phyloP scores from a whole-genome alignment of 805 yeast genomes.

The Lipomyces oligophaga region DNA sequence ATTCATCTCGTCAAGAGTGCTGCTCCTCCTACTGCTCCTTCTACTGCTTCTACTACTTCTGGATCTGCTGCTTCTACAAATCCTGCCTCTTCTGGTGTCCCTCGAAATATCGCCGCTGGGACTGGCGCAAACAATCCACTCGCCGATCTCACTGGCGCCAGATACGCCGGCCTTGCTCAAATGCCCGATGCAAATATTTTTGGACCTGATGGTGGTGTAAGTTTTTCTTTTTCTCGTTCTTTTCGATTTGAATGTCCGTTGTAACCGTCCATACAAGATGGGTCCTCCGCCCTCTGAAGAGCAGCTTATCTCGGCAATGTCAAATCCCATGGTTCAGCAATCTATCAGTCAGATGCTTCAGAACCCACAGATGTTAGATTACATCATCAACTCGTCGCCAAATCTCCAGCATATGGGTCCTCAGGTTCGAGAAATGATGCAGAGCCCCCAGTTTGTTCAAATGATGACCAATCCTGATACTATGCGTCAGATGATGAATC shows the following conservation, averaged over 20 bases:
- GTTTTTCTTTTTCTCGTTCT: background rate
- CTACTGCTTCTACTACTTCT: slow-evolving; percentile 35
- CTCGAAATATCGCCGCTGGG: slow-evolving; percentile 83
- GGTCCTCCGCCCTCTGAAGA: slow-evolving; percentile 71
- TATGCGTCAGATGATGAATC: slow-evolving; percentile 75
- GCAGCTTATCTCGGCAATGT: slow-evolving; percentile 70
- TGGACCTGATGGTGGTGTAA: slow-evolving; percentile 85
- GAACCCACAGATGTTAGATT: slow-evolving; percentile 86
- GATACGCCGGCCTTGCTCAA: slow-evolving; percentile 89
- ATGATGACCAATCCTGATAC: slow-evolving; percentile 79
- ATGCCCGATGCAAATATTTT: slow-evolving; percentile 84
- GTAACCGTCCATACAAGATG: slow-evolving; percentile 41
- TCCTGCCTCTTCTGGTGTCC: slow-evolving; percentile 44
- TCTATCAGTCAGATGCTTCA: slow-evolving; percentile 75
- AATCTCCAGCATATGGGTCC: slow-evolving; percentile 81
- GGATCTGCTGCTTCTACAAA: slow-evolving; percentile 30
- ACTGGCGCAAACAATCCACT: slow-evolving; percentile 84
- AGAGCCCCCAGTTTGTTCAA: slow-evolving; percentile 75
- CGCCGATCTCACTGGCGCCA: slow-evolving; percentile 89
- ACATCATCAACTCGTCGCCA: slow-evolving; percentile 76
- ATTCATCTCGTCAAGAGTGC: slow-evolving; percentile 87
- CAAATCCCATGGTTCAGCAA: slow-evolving; percentile 76
- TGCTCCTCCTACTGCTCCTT: slow-evolving; percentile 42
- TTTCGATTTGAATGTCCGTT: background rate
- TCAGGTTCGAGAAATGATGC: slow-evolving; percentile 78